Evolutionary conservation across 2,329 filamentous ascomycete species (phyloP).

Genomic region (Hansfordia pulvinata): DNA sequence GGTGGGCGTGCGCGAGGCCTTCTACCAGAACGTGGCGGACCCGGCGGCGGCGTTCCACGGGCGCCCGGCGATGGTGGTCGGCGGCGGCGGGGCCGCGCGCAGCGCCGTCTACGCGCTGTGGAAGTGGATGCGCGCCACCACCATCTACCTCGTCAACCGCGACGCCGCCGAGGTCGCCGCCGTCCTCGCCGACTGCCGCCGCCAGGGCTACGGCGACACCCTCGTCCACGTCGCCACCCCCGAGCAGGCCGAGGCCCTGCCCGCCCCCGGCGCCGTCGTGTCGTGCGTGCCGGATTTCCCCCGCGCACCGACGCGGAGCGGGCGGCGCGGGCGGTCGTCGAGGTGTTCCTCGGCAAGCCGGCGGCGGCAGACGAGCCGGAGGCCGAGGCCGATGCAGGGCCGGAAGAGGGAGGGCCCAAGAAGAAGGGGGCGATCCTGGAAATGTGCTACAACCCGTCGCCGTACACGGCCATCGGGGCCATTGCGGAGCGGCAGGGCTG

Average conservation of each 20-base stretch:
- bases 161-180: slow-evolving; percentile 52
- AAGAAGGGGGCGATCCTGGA: slow-evolving; percentile 59
- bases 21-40: slow-evolving; percentile 39
- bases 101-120: slow-evolving; percentile 64
- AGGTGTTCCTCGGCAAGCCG: slow-evolving; percentile 31
- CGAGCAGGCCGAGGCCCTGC: slow-evolving; percentile 42
- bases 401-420: no score
- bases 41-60: slow-evolving; percentile 34
- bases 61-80: slow-evolving; percentile 58
- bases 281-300: slow-evolving; percentile 65
- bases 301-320: slow-evolving; percentile 51
- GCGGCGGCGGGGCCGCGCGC: slow-evolving; percentile 67
- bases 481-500: slow-evolving; percentile 49
- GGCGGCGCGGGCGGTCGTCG: slow-evolving; percentile 39
- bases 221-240: slow-evolving; percentile 48
- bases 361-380: slow-evolving; percentile 11
- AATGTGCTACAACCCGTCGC: slow-evolving; percentile 72
- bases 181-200: slow-evolving; percentile 49
- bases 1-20: slow-evolving; percentile 62
- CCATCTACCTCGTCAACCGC: slow-evolving; percentile 67
- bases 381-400: slow-evolving; percentile 16
- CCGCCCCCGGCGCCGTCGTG: slow-evolving; percentile 52
- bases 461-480: slow-evolving; percentile 52
- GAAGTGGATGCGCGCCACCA: slow-evolving; percentile 52
- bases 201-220: slow-evolving; percentile 42